These are phyloP conservation scores for Gloeostereum incarnatum DNA, from an alignment of 768 basidiomycete genomes.

Conservation along the genomic window DNA sequence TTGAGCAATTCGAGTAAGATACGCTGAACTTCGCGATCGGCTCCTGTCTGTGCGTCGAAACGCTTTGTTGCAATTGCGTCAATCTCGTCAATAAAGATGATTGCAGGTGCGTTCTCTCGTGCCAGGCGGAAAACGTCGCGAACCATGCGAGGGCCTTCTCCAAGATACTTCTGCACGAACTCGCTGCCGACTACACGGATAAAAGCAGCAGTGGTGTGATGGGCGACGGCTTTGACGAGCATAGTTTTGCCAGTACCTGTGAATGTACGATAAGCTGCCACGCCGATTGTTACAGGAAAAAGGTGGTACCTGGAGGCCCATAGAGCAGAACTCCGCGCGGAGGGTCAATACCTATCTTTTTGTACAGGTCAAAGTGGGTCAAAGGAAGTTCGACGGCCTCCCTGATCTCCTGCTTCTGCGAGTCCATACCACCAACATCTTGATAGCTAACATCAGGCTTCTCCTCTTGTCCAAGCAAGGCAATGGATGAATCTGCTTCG, in stretches of 20 bases:
- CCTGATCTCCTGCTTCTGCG: constrained; percentile 97
- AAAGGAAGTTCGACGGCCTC: constrained; percentile 96
- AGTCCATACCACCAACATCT: constrained; percentile 96
- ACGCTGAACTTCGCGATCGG: constrained; percentile 97
- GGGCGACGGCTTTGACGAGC: constrained; percentile 99
- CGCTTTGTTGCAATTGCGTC: constrained; percentile 99
- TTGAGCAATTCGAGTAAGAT: constrained; percentile 94
- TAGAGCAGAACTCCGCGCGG: constrained; percentile 95
- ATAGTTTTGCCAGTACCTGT: constrained; percentile 96
- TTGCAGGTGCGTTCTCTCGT: constrained; percentile 92
- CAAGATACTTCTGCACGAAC: constrained; percentile 99
- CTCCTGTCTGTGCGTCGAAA: constrained; percentile 98
- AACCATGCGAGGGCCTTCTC: constrained; percentile 99
- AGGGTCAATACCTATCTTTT: constrained; percentile 99
- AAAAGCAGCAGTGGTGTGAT: constrained; percentile 94
- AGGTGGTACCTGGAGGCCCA: constrained; percentile 79
- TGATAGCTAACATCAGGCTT: constrained; percentile 89
- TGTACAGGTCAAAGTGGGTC: constrained; percentile 96
- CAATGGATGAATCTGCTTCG: constrained; percentile 95
- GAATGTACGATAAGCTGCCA: neutral
- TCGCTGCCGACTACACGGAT: constrained; percentile 98
- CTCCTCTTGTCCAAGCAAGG: constrained; percentile 92
- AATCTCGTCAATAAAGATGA: constrained; percentile 99
- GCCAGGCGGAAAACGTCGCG: constrained; percentile 98
- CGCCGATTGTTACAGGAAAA: constrained; percentile 4